Evolutionary conservation across 163 green algal genomes (phyloP).

Genomic region (Chlamydomonas reinhardtii): DNA sequence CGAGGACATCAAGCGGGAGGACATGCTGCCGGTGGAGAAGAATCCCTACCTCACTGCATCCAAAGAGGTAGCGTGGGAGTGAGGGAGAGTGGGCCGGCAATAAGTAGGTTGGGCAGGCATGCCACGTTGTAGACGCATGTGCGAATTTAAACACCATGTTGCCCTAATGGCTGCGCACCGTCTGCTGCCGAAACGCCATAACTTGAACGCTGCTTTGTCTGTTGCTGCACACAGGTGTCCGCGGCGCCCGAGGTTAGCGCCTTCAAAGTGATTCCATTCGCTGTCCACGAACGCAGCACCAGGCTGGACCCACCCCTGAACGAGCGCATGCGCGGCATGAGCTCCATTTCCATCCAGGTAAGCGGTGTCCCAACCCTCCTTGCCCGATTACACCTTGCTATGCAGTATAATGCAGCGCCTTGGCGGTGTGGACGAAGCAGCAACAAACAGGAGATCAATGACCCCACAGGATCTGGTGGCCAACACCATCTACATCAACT

Average conservation of each 20-base stretch:
- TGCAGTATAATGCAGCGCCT: too few species aligned
- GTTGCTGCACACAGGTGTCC: constrained; percentile 5
- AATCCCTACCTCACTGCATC: constrained; percentile 34
- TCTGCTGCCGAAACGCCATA: too few species aligned
- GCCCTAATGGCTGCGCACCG: too few species aligned
- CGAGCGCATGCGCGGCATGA: constrained; percentile 33
- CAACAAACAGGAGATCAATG: too few species aligned
- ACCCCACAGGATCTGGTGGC: constrained; percentile 44
- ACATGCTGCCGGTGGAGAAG: constrained; percentile 51
- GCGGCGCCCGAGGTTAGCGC: constrained; percentile 30
- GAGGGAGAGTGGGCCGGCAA: neutral
- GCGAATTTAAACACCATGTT: too few species aligned
- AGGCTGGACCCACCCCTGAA: neutral
- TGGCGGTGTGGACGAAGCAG: too few species aligned
- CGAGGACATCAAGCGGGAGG: constrained; percentile 16
- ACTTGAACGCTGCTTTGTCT: too few species aligned
- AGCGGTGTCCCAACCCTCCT: neutral
- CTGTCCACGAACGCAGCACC: neutral
- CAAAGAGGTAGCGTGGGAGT: constrained; percentile 13
- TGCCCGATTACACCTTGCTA: neutral
- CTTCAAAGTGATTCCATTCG: constrained; percentile 46
- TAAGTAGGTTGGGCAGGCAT: neutral
- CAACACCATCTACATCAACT: constrained; percentile 51
- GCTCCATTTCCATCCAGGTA: constrained; percentile 35
- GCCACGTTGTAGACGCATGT: too few species aligned